Evolutionary conservation across 2,329 filamentous ascomycete genomes (phyloP).

Genomic region (Xylariaceae sp.): DNA sequence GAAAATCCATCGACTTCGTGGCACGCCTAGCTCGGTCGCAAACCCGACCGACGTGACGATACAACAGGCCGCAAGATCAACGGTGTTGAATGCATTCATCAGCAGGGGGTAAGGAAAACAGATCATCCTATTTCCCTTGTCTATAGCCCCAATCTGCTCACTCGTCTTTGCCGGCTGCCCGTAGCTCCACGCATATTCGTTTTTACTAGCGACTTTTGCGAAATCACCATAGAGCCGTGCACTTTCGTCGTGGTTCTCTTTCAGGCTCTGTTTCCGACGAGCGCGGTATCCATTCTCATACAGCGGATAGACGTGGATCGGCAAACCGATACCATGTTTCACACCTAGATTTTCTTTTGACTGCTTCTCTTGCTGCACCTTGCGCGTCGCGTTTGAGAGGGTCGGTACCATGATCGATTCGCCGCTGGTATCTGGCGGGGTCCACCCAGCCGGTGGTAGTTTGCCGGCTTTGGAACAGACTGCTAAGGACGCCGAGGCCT

Average conservation of each 20-base stretch:
- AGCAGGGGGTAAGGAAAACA: conserved; percentile 64
- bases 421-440: conserved; percentile 41
- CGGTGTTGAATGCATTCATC: conserved; percentile 69
- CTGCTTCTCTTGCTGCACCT: background rate
- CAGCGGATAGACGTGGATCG: conserved; percentile 64
- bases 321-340: conserved; percentile 54
- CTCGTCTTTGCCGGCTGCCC: conserved; percentile 42
- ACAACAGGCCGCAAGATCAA: conserved; percentile 60
- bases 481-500: conserved; percentile 51
- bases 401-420: conserved; percentile 45
- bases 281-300: conserved; percentile 64
- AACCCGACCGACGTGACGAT: conserved; percentile 55
- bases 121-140: conserved; percentile 61
- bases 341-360: conserved; percentile 44
- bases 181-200: conserved; percentile 56
- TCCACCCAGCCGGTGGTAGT: conserved; percentile 52
- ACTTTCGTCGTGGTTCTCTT: conserved; percentile 56
- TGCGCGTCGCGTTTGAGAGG: background rate
- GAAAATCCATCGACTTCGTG: conserved; percentile 58
- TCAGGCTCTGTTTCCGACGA: conserved; percentile 48
- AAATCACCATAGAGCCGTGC: conserved; percentile 58
- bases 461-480: conserved; percentile 32
- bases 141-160: conserved; percentile 50
- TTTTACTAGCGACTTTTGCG: conserved; percentile 49
- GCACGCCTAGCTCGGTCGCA: conserved; percentile 52